A percentile compares a stretch with the other conserved stretches of the same genome.
Evolutionary conservation across 129 eudicot genomes (phyloP).

Genomic region (Ambrosia trifida): DNA sequence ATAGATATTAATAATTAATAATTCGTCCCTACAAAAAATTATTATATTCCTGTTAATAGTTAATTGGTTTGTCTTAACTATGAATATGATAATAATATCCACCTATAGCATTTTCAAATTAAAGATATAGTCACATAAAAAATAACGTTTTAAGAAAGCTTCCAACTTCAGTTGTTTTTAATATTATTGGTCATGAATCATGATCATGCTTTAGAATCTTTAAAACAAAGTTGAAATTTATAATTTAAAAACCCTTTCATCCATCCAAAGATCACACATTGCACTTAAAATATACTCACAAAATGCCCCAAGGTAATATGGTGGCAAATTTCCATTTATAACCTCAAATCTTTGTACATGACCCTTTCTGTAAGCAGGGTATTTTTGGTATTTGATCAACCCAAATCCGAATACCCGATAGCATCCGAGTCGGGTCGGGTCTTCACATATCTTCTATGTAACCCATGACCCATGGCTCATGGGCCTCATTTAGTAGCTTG

Average conservation of each 20-base stretch:
- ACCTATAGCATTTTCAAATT: too few relatives aligned
- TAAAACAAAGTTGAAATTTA: background rate
- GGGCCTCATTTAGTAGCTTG: conserved; percentile 23
- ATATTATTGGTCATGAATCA: background rate
- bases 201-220: background rate
- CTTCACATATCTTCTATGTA: background rate
- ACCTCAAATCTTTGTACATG: conserved; percentile 20
- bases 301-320: background rate
- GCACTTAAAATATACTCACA: background rate
- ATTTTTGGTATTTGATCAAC: conserved; percentile 19
- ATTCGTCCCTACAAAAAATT: too few relatives aligned
- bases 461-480: conserved; percentile 6
- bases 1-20: too few relatives aligned
- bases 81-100: too few relatives aligned
- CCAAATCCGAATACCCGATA: background rate
- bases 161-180: background rate
- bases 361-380: conserved; percentile 2
- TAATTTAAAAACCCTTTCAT: background rate
- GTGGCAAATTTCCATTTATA: conserved; percentile 23
- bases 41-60: too few relatives aligned
- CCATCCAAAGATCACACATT: conserved; percentile 12
- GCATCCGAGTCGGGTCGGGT: conserved; percentile 8
- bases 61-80: too few relatives aligned
- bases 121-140: too few relatives aligned
- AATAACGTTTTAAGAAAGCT: background rate